Evolutionary conservation across 2,329 filamentous ascomycete species (phyloP).

Genomic region (Epichloe gansuensis): DNA sequence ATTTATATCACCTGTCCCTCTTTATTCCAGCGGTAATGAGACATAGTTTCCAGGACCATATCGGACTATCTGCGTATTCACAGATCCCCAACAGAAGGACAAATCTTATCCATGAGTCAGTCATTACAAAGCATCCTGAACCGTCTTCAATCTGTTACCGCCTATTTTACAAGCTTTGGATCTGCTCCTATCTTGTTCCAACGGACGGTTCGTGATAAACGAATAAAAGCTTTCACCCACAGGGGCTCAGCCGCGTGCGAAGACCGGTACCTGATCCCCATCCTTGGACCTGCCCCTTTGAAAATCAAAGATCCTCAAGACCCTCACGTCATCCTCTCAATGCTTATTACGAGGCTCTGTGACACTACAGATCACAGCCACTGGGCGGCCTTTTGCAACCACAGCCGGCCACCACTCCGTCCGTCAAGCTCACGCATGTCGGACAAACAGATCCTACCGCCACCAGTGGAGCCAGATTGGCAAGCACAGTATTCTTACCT

Average conservation of each 20-base stretch:
- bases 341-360: slow-evolving; percentile 6
- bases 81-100: neutral
- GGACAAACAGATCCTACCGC: slow-evolving; percentile 37
- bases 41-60: neutral
- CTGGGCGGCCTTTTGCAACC: slow-evolving; percentile 43
- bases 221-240: neutral
- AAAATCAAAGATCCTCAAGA: neutral
- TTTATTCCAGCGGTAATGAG: neutral
- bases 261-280: neutral
- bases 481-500: slow-evolving; percentile 41
- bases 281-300: neutral
- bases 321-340: neutral
- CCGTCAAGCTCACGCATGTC: slow-evolving; percentile 42
- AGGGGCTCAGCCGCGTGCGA: neutral
- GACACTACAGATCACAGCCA: slow-evolving; percentile 34
- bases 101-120: neutral
- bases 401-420: slow-evolving; percentile 33
- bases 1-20: neutral
- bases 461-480: slow-evolving; percentile 44
- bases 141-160: neutral
- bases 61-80: neutral
- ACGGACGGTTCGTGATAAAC: neutral
- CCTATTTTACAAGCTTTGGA: neutral
- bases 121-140: neutral
- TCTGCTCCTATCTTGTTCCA: neutral